phyloP scores from a whole-genome alignment of 169 alveolate species.

The Besnoitia besnoiti region DNA sequence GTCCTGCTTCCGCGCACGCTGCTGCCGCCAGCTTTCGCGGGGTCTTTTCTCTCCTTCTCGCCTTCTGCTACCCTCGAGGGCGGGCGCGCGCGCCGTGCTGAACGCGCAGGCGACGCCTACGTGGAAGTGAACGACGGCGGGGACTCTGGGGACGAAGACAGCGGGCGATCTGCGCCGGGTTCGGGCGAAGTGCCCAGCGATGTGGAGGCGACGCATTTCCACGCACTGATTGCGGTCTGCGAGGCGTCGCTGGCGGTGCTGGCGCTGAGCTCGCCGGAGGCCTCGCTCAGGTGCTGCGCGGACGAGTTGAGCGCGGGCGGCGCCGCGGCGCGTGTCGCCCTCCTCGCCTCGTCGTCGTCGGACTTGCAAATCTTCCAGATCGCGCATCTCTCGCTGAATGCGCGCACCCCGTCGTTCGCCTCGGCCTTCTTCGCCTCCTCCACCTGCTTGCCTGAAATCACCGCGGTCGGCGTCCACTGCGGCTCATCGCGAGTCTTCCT shows the following conservation, averaged over 20 bases:
- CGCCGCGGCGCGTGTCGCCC: neutral
- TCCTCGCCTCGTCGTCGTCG: neutral
- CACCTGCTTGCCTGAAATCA: neutral
- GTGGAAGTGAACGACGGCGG: neutral
- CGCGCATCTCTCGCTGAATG: neutral
- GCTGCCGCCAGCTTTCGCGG: neutral
- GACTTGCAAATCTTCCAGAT: neutral
- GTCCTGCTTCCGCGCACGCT: slow-evolving; percentile 11
- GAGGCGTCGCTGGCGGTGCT: neutral
- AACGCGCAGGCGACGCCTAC: neutral
- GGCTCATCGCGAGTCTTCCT: neutral
- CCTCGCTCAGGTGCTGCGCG: too few relatives aligned
- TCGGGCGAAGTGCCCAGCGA: too few relatives aligned
- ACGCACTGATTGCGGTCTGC: neutral
- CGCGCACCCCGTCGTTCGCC: neutral
- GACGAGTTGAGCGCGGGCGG: neutral
- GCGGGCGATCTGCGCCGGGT: neutral
- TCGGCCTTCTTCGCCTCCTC: neutral
- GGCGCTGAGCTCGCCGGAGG: neutral
- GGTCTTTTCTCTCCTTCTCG: neutral
- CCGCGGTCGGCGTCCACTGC: neutral
- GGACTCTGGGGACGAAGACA: neutral
- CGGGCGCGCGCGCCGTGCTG: neutral
- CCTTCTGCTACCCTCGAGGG: neutral
- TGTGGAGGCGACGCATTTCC: slow-evolving; percentile 11